Conservation (phyloP, 2,329 filamentous ascomycete genomes). For the Fusarium temperatum region DNA sequence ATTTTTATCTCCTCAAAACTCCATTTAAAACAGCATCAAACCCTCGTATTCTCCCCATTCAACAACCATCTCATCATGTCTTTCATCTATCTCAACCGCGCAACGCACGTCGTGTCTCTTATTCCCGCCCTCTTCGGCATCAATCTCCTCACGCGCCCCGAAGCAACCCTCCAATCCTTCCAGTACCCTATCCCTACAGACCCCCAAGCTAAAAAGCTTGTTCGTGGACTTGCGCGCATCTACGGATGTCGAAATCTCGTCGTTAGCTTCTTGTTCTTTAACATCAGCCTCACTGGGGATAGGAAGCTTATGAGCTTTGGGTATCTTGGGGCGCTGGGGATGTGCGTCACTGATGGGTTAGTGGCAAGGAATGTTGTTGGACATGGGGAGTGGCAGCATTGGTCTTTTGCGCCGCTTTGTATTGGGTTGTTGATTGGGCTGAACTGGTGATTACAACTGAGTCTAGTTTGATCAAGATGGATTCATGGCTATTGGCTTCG, state of each 20-base stretch:
- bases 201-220: not conserved
- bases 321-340: not conserved
- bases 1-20: not conserved
- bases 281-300: not conserved
- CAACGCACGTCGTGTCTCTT: not conserved
- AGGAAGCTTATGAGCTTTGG: not conserved
- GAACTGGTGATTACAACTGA: not conserved
- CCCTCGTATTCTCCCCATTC: rapidly evolving
- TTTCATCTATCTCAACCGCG: not conserved
- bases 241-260: constrained; percentile 15
- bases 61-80: not conserved
- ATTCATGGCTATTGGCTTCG: not conserved
- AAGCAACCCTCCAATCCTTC: not conserved
- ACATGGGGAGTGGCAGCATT: constrained; percentile 10
- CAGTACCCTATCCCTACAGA: not conserved
- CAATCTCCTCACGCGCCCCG: constrained; percentile 7
- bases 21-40: rapidly evolving
- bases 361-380: constrained; percentile 1
- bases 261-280: not conserved
- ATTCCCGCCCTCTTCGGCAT: constrained; percentile 2
- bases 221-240: not conserved
- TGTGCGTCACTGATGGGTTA: constrained; percentile 6
- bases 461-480: too few relatives aligned
- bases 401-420: not conserved
- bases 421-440: not conserved